Evolutionary conservation across 495 filamentous ascomycete species (phyloP).

Genomic region (Annulohypoxylon stygium): DNA sequence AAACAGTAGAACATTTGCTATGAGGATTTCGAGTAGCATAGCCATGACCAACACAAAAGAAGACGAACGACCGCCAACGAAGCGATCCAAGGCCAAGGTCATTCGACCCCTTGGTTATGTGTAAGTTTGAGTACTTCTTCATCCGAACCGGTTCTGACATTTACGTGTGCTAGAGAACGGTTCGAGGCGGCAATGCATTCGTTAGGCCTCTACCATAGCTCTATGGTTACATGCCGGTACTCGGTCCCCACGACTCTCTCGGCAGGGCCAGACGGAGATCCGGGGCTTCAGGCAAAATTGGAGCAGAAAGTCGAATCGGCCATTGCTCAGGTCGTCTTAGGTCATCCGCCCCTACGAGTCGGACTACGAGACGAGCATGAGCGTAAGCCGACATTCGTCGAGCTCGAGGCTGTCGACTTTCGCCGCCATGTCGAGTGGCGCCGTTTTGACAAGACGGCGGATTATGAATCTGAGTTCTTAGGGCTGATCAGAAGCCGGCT

Average conservation of each 20-base stretch:
- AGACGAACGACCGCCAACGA: not conserved
- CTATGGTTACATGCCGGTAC: constrained; percentile 54
- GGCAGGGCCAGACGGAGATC: not conserved
- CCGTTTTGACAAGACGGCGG: not conserved
- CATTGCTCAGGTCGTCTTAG: constrained; percentile 51
- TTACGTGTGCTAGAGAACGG: constrained; percentile 33
- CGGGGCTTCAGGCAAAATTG: constrained; percentile 13
- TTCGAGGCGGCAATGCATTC: constrained; percentile 48
- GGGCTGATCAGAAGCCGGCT: constrained; percentile 42
- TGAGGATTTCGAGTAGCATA: not conserved
- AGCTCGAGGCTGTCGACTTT: constrained; percentile 48
- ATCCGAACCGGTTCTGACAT: not conserved
- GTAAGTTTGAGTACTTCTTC: constrained; percentile 7
- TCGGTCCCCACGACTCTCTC: constrained; percentile 29
- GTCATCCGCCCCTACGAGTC: constrained; percentile 50
- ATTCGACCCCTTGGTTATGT: constrained; percentile 35
- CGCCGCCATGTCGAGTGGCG: constrained; percentile 48
- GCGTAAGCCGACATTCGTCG: constrained; percentile 48
- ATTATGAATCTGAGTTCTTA: constrained; percentile 37
- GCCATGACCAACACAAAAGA: constrained; percentile 12
- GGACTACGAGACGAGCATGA: constrained; percentile 50
- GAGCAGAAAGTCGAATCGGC: constrained; percentile 41
- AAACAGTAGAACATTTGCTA: not conserved
- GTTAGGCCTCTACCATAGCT: constrained; percentile 52
- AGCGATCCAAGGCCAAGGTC: constrained; percentile 23